Conservation (phyloP, 192 early-diverging fungal genomes). For the Coemansia reversa region DNA sequence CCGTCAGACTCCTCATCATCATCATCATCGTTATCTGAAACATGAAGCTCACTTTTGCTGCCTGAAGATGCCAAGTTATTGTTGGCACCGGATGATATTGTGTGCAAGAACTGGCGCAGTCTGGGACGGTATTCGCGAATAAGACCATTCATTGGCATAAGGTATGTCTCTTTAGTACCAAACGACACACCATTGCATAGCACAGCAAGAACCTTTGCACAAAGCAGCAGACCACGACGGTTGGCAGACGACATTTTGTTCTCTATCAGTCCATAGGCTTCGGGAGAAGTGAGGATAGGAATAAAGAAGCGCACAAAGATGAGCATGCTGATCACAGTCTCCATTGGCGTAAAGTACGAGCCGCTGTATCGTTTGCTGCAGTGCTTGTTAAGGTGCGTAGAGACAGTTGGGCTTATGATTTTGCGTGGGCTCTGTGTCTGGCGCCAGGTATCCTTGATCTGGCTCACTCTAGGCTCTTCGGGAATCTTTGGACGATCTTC, state of each 20-base stretch:
- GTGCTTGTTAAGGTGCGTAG: conserved; percentile 33
- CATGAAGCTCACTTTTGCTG: background rate
- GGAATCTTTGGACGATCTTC: background rate
- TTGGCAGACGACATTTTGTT: conserved; percentile 68
- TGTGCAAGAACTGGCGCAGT: conserved; percentile 74
- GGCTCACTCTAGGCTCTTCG: conserved; percentile 17
- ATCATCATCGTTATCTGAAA: conserved; percentile 8
- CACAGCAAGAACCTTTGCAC: conserved; percentile 93
- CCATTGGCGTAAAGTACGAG: conserved; percentile 59
- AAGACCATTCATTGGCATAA: conserved; percentile 85
- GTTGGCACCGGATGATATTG: conserved; percentile 45
- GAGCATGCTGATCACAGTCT: conserved; percentile 72
- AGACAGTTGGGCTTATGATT: conserved; percentile 22
- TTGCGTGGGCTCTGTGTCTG: conserved; percentile 41
- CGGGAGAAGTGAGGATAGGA: conserved; percentile 92
- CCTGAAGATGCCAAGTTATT: background rate
- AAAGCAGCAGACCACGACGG: conserved; percentile 81
- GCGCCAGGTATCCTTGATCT: conserved; percentile 37
- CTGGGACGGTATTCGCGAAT: conserved; percentile 77
- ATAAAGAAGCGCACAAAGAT: conserved; percentile 95
- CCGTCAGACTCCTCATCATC: conserved; percentile 10
- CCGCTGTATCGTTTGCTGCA: conserved; percentile 39
- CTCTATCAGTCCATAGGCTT: conserved; percentile 62
- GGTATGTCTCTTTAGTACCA: conserved; percentile 88
- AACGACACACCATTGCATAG: conserved; percentile 93